Base-by-base conservation (phyloP, 768 basidiomycete genomes). In the Cubamyces lactineus region DNA sequence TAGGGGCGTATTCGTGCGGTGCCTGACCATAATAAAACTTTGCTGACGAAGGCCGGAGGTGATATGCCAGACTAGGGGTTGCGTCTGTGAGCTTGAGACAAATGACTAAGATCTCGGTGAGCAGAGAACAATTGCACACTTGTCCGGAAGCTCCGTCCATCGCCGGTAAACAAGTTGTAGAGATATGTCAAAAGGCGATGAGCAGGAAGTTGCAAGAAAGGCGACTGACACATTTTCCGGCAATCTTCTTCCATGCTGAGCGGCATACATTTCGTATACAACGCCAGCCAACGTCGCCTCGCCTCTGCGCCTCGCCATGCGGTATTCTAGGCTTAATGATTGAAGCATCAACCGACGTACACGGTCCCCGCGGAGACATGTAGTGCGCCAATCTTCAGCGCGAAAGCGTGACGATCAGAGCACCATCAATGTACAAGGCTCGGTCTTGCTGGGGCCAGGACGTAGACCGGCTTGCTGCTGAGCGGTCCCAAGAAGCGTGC, bases 351-450 rank as follows among this genome's bases (percentile, higher is more conserved):
- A 39, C 19, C 51, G 30, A 52, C 26, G 12, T 21, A 34, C 30
- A 56, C 54, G 54, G 45, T 39, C 54, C 13, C 54, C 54, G 54
- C 45, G 45, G 54, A 56, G 40, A 15, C 42, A 19, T 21, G 17
- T 41, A 21, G 45, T 23, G 49, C 24, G 34, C 7, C 15, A 47
- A 17, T 21, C 21, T 15, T 39, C 21, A 5, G 23, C 12, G 34
- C 56, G 49, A 41, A 30, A 23, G 34, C 30, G 57, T 50, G 7
- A 40, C 28, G 34, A 50, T 12, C 17, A 28, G 48, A 5, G 26
- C 15, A 12, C 49, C 49, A 34, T 26, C 42, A 26, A 15, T 28
- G 49, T 42, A 51, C 49, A 59, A 59, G 57, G 17, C 38, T 30
- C 39, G 26, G 24, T 58, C 26, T 51, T 19, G 40, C 38, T 30